phyloP scores from a whole-genome alignment of 441 rosid species.

The Gossypium schwendimanii region DNA sequence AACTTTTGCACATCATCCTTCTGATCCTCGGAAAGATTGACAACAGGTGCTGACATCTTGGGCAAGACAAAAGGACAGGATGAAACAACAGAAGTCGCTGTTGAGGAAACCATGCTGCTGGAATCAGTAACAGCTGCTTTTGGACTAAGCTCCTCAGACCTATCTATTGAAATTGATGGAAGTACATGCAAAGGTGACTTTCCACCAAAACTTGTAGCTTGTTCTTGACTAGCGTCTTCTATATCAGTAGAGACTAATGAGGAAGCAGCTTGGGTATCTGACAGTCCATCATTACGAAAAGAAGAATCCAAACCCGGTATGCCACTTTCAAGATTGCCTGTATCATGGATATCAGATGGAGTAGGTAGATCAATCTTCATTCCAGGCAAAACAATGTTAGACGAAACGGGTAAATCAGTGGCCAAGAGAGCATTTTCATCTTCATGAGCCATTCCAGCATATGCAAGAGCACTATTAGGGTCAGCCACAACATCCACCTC shows the following conservation, averaged over 20 bases:
- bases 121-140: conserved; percentile 50
- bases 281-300: conserved; percentile 43
- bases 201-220: conserved; percentile 47
- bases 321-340: conserved; percentile 49
- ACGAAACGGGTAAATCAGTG: conserved; percentile 39
- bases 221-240: conserved; percentile 64
- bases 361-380: conserved; percentile 24
- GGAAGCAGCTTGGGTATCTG: conserved; percentile 56
- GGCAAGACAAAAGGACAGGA: conserved; percentile 53
- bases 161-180: conserved; percentile 66
- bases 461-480: conserved; percentile 23
- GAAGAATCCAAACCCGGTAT: conserved; percentile 87
- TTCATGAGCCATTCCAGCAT: conserved; percentile 32
- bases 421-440: conserved; percentile 42
- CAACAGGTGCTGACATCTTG: conserved; percentile 89
- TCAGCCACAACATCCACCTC: conserved; percentile 27
- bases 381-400: conserved; percentile 38
- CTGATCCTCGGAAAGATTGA: conserved; percentile 68
- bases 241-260: conserved; percentile 50
- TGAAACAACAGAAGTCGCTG: conserved; percentile 51
- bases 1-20: conserved; percentile 77
- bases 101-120: conserved; percentile 49
- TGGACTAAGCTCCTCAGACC: conserved; percentile 82
- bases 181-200: conserved; percentile 41
- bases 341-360: conserved; percentile 41